Percentiles rank a stretch among this genome's conserved stretches.
Conservation (phyloP, 495 filamentous ascomycete species). For the Neurospora sp. region DNA sequence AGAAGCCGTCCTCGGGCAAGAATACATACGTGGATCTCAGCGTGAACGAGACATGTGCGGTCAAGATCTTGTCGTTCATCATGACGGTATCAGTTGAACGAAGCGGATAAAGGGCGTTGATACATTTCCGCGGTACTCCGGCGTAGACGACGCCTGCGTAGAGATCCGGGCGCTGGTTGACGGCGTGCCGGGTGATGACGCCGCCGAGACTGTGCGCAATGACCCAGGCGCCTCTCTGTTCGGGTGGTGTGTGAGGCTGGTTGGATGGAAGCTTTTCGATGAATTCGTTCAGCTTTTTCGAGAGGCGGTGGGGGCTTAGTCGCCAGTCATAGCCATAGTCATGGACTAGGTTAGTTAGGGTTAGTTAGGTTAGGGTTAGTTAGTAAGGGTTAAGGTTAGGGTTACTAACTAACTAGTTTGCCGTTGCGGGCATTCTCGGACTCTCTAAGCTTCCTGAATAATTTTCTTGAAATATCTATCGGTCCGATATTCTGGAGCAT, state of each 20-base stretch:
- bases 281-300: slow-evolving; percentile 55
- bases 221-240: slow-evolving; percentile 61
- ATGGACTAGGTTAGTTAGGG: too few species aligned
- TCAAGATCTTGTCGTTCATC: slow-evolving; percentile 80
- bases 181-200: slow-evolving; percentile 78
- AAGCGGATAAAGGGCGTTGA: too few species aligned
- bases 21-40: slow-evolving; percentile 31
- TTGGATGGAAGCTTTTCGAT: slow-evolving; percentile 71
- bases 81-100: slow-evolving; percentile 45
- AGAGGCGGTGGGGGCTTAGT: slow-evolving; percentile 71
- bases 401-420: slow-evolving; percentile 20
- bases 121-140: too few species aligned
- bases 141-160: slow-evolving; percentile 73
- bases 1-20: slow-evolving; percentile 78
- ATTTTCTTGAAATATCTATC: slow-evolving; percentile 73
- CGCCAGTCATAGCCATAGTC: slow-evolving; percentile 92
- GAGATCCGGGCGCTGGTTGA: slow-evolving; percentile 79
- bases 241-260: slow-evolving; percentile 31
- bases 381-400: too few species aligned
- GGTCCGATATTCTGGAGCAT: slow-evolving; percentile 88
- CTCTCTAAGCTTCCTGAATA: slow-evolving; percentile 69
- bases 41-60: slow-evolving; percentile 47
- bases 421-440: slow-evolving; percentile 62
- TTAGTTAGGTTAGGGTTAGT: too few species aligned
- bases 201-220: slow-evolving; percentile 88